Base-by-base conservation (phyloP, 345 rosid species). In the Eutrema yunnanense region DNA sequence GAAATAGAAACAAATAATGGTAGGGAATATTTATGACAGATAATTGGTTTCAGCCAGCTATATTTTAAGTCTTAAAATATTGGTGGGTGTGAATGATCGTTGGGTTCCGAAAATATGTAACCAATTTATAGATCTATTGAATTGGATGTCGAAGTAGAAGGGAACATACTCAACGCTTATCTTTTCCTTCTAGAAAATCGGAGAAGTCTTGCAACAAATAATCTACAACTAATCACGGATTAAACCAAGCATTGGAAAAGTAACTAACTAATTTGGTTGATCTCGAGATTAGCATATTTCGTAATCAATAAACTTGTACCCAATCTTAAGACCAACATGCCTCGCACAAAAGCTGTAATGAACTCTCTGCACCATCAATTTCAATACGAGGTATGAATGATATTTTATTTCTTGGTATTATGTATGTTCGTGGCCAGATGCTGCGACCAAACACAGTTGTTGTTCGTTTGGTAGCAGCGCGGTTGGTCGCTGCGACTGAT, bases 251-350 rank as follows among this genome's bases (percentile, higher is more conserved):
- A 61, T 30, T 52, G 62, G n/a, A 53, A 43, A 33, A 5, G n/a
- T 50, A 49, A 16, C 12, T 50, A 49, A 16, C 12, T 4, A 26
- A 52, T 57, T 22, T 26, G 9, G 38, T 42, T 71, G 32, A 54
- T 65, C 58, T 73, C 77, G 58, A 47, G n/a, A 57, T 57, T 47
- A 73, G 51, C 36, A 9, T 29, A 29, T 29, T 61, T 41, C 53
- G 62, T 62, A 22, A 30, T 42, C 65, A 42, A 29, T 42, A 42
- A 4, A 43, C 38, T 43, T 62, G 29, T 43, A 62, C 66, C 27
- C 29, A 30, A 62, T 34, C 64, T 43, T 43, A 44, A 49, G 46
- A 73, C 67, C 72, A 65, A 65, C 72, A 65, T 73, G 30, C 72
- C 14, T 43, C 71, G 29, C 49, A 19, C 38, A 64, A 63, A 53